Evolutionary conservation across 768 basidiomycete genomes (phyloP), one percentile per base, ranked within the genome.

Genomic region (Termitomyces bulborhizus): DNA sequence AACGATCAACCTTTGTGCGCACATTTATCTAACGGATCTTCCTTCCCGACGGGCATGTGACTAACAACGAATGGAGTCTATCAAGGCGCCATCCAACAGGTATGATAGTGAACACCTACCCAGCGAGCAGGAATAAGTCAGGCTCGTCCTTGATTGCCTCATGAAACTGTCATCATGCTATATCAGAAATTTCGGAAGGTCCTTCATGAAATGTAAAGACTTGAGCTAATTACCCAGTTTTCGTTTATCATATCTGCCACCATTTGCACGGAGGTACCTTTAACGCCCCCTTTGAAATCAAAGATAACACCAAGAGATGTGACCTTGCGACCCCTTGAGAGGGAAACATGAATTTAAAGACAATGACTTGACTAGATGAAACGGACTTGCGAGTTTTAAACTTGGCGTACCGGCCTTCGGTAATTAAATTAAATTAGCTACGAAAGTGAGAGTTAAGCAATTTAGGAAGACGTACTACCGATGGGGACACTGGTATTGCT

Each of bases 241-340:
- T 93, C 91, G 56, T 87, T 83, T 41, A 92, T 84, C 86, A 95
- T 87, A 41, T 83, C 74, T 12, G 70, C 77, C 3, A 90, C 86
- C 37, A 71, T 72, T 62, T 92, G 91, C 15, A 94, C 87, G 1
- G 85, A 85, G 5, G 89, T 90, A 56, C 86, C 86, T 43, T 68
- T 61, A 41, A 76, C 83, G 61, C 91, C 88, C 49, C 83, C 82
- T 0, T 79, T 82, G 66, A 92, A 95, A 66, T 91, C 78, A 57
- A 71, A 94, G 12, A 94, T 67, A 27, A 93, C 85, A 5, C 92
- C 93, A 12, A 94, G 76, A 1, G 92, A 80, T 0, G 90, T 93
- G 31, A 94, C 84, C 41, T 71, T 78, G 42, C 85, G 79, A 21
- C 90, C 91, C 60, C 76, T 79, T 46, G 6, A 36, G 13, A 24